Base-by-base conservation (phyloP, 2,329 filamentous ascomycete species). In the Piedraia hortae region DNA sequence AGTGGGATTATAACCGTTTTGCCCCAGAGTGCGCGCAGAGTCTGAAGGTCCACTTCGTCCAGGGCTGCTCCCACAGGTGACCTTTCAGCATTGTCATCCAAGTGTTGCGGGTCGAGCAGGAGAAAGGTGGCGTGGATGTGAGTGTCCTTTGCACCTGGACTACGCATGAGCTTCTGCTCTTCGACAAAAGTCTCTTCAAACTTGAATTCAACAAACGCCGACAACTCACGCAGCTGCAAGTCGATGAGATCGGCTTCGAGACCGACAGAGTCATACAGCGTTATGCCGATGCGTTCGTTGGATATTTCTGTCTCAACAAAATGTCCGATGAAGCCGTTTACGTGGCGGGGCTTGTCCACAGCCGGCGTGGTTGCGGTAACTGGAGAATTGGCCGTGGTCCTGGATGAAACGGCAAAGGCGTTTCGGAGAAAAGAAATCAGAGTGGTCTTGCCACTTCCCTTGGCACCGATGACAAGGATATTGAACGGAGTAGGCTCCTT, bases 401-500 rank as follows among this genome's bases (percentile, higher is more conserved):
- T n/a, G n/a, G n/a, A n/a, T n/a, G n/a, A n/a, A 24, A 85, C 56
- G 10, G 74, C 71, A 23, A 93, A 59, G 1, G 82, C 71, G 22
- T 67, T 73, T 48, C 77, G 77, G 34, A 97, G 65, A 42, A 97
- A 93, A 33, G 91, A 75, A 40, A 97, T 69, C 48, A 97, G 91
- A 1, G 78, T 90, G 0, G 80, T 89, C 53, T 97, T 97, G 44
- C 85, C 85, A 5, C 75, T 70, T 44, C 69, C 71, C 27, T 73
- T 68, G 21, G 77, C 71, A 28, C 85, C 85, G 37, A 93, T 64
- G 28, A 97, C 68, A 27, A 97, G 62, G 34, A 97, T 67, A 45
- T 97, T 97, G 62, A 93, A 90, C 1, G 85, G 78, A 6, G 82
- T 91, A 5, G 85, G 85, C 41, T 97, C 85, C 56, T 90, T 93